Conservation (phyloP, 495 filamentous ascomycete genomes). For the Jackrogersella minutella region DNA sequence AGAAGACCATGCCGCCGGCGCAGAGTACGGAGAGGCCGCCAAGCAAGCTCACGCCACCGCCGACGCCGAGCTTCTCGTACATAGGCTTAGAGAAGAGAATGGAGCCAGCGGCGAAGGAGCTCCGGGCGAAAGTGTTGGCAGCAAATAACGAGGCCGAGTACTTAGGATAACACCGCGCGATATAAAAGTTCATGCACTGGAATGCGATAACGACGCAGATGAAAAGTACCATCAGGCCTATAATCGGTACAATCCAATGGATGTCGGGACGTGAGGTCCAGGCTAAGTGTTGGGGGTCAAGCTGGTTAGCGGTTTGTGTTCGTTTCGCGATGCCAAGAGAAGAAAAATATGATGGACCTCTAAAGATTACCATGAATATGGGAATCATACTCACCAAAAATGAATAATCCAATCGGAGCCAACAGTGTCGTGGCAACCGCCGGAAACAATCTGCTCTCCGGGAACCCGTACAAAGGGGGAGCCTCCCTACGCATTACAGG, state of each 20-base stretch:
- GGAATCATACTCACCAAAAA: conserved; percentile 30
- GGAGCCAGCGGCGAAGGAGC: conserved; percentile 63
- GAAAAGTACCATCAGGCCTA: conserved; percentile 59
- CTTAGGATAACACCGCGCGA: conserved; percentile 64
- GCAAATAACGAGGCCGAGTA: conserved; percentile 70
- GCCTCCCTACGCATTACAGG: conserved; percentile 52
- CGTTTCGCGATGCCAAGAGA: not conserved
- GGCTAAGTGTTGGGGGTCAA: not conserved
- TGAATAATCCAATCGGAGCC: conserved; percentile 24
- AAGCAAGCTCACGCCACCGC: conserved; percentile 70
- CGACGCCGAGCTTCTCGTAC: conserved; percentile 62
- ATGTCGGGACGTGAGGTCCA: conserved; percentile 37
- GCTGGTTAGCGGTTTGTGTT: not conserved
- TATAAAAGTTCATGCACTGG: conserved; percentile 63
- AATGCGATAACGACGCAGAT: conserved; percentile 62
- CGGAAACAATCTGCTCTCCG: conserved; percentile 30
- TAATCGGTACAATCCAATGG: conserved; percentile 60
- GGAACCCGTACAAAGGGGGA: conserved; percentile 29
- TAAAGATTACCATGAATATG: not conserved
- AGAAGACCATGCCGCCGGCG: conserved; percentile 21
- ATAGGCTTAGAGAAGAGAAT: conserved; percentile 63
- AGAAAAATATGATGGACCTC: not conserved
- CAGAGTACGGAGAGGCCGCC: conserved; percentile 46
- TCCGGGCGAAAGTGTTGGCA: conserved; percentile 62
- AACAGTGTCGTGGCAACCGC: conserved; percentile 28